Evolutionary conservation across 148 eudicot genomes (phyloP).

Genomic region (Heliamphora exappendiculata): DNA sequence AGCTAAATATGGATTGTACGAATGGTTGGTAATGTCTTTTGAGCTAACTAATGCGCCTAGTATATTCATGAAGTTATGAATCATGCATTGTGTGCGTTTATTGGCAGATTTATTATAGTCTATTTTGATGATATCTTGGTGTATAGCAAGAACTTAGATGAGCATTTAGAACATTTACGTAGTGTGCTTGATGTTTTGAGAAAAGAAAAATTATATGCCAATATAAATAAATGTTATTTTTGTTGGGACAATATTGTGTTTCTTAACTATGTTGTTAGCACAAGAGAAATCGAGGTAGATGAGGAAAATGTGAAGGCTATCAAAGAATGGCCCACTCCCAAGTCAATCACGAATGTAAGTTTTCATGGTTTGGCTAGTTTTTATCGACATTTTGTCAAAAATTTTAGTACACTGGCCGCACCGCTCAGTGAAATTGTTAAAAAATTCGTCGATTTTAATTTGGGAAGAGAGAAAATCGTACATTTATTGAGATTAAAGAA

Average conservation of each 20-base stretch:
- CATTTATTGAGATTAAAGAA: too few relatives aligned
- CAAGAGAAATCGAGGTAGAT: too few relatives aligned
- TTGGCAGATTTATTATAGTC: not conserved
- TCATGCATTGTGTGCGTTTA: not conserved
- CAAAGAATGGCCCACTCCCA: slow-evolving; percentile 7
- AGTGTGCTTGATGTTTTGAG: slow-evolving; percentile 1
- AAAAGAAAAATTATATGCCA: slow-evolving; percentile 10
- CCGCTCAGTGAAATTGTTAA: too few relatives aligned
- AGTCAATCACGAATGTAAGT: not conserved
- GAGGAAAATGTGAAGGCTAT: too few relatives aligned
- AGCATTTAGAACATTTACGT: not conserved
- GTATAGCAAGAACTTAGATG: too few relatives aligned
- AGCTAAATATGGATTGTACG: too few relatives aligned
- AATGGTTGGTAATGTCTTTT: too few relatives aligned
- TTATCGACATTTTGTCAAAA: not conserved
- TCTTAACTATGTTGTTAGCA: too few relatives aligned
- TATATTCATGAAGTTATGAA: too few relatives aligned
- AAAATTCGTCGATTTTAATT: not conserved
- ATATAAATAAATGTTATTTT: not conserved
- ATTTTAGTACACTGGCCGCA: slow-evolving; percentile 5
- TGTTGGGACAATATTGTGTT: not conserved
- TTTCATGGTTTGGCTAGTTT: slow-evolving; percentile 17
- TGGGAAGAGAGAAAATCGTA: not conserved
- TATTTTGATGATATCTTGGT: too few relatives aligned
- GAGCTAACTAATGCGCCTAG: too few relatives aligned